phyloP scores from a whole-genome alignment of 2,329 filamentous ascomycete genomes.

The Pseudophaeomoniella oleicola region DNA sequence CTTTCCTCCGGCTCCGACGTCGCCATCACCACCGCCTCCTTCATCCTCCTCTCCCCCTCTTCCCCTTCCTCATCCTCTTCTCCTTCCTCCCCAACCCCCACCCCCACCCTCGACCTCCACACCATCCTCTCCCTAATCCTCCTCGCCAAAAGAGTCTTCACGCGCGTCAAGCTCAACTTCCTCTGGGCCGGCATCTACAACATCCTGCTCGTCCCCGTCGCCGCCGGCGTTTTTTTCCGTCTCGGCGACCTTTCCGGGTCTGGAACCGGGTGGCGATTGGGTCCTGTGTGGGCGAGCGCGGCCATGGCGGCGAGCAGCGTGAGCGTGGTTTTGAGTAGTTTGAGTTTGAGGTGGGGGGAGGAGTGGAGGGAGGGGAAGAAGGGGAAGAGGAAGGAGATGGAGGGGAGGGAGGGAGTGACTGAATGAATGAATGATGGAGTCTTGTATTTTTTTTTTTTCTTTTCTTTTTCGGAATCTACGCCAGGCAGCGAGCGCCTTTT shows the following conservation, averaged over 20 bases:
- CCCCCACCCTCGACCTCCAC: conserved; percentile 33
- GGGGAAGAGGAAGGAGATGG: background rate
- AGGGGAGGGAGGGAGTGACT: background rate
- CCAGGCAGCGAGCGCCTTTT: too few relatives aligned
- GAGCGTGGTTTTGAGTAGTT: conserved; percentile 71
- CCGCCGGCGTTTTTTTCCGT: conserved; percentile 64
- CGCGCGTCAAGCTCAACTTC: conserved; percentile 72
- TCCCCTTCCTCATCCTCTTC: conserved; percentile 29
- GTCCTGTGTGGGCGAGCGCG: conserved; percentile 61
- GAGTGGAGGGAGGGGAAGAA: conserved; percentile 2
- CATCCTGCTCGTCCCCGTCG: conserved; percentile 59
- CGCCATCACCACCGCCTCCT: conserved; percentile 66
- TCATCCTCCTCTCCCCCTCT: conserved; percentile 57
- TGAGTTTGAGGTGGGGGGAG: conserved; percentile 44
- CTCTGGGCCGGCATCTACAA: conserved; percentile 78
- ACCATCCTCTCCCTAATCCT: conserved; percentile 60
- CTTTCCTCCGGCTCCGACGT: conserved; percentile 71
- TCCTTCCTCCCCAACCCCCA: conserved; percentile 47
- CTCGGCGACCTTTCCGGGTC: conserved; percentile 25
- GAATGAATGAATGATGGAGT: too few relatives aligned
- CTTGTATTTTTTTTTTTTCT: too few relatives aligned
- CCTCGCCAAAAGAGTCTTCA: conserved; percentile 58
- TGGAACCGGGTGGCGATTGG: conserved; percentile 26
- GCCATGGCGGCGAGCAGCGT: conserved; percentile 90
- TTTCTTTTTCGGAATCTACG: too few relatives aligned